phyloP scores from a whole-genome alignment of 176 grass and related monocot species.

The Phragmites australis region DNA sequence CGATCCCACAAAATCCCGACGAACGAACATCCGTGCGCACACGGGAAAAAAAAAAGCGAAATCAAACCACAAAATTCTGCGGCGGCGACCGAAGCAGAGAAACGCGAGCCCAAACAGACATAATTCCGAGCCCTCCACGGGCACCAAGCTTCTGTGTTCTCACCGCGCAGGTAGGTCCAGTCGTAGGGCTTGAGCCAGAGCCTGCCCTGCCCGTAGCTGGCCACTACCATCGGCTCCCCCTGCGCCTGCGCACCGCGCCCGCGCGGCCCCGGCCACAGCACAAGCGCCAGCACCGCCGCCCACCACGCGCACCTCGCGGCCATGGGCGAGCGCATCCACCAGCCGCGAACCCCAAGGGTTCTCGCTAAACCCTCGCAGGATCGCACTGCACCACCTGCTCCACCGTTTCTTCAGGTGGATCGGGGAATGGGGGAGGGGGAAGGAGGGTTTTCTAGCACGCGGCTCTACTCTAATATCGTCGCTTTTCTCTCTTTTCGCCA shows the following conservation, averaged over 20 bases:
- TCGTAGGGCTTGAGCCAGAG: slow-evolving; percentile 77
- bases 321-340: slow-evolving; percentile 17
- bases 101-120: slow-evolving; percentile 10
- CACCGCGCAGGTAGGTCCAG: slow-evolving; percentile 92
- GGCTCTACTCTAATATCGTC: background rate
- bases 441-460: too few relatives aligned
- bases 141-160: background rate
- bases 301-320: background rate
- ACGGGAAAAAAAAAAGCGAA: background rate
- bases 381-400: background rate
- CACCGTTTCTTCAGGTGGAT: background rate
- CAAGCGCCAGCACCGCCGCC: background rate
- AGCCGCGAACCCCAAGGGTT: background rate
- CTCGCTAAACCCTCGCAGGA: slow-evolving; percentile 38
- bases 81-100: background rate
- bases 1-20: background rate
- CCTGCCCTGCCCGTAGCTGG: slow-evolving; percentile 60
- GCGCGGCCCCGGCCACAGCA: background rate
- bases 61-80: background rate
- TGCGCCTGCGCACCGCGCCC: slow-evolving; percentile 33
- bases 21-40: background rate
- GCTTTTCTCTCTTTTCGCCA: background rate
- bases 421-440: too few relatives aligned
- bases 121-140: background rate
- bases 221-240: slow-evolving; percentile 45